A percentile compares a stretch with the other conserved stretches of the same genome.
Conservation (phyloP, 1,139 yeast genomes). For the Zygoascus sp. region DNA sequence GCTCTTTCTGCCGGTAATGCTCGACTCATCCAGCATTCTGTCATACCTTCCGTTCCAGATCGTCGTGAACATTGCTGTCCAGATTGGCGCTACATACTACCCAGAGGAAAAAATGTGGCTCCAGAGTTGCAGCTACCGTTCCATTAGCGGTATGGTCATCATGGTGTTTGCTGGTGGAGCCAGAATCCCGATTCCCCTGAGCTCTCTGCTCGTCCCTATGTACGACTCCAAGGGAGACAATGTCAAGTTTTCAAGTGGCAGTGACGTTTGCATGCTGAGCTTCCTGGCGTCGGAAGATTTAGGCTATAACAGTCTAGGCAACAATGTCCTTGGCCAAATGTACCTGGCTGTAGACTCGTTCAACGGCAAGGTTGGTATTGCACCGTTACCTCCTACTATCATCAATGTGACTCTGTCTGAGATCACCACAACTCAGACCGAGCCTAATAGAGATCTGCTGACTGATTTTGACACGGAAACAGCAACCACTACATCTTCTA, state of each 20-base stretch:
- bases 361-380: conserved; percentile 54
- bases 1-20: conserved; percentile 48
- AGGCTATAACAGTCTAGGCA: conserved; percentile 60
- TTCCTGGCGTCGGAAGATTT: conserved; percentile 47
- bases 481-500: background rate
- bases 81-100: conserved; percentile 65
- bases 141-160: conserved; percentile 51
- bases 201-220: conserved; percentile 46
- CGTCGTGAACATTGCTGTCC: conserved; percentile 64
- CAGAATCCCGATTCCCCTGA: conserved; percentile 50
- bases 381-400: background rate
- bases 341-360: conserved; percentile 69
- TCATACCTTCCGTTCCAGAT: conserved; percentile 56
- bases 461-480: background rate
- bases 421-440: background rate
- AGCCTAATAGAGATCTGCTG: too few species aligned
- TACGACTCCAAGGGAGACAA: conserved; percentile 28
- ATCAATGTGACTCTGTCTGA: background rate
- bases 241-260: conserved; percentile 47
- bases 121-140: conserved; percentile 53
- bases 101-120: conserved; percentile 54
- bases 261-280: conserved; percentile 56
- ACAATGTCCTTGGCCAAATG: conserved; percentile 51
- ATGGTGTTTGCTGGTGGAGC: conserved; percentile 51
- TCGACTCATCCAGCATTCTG: conserved; percentile 56